phyloP scores from a whole-genome alignment of 1,284 basidiomycete genomes.

The Ustilago hordei region DNA sequence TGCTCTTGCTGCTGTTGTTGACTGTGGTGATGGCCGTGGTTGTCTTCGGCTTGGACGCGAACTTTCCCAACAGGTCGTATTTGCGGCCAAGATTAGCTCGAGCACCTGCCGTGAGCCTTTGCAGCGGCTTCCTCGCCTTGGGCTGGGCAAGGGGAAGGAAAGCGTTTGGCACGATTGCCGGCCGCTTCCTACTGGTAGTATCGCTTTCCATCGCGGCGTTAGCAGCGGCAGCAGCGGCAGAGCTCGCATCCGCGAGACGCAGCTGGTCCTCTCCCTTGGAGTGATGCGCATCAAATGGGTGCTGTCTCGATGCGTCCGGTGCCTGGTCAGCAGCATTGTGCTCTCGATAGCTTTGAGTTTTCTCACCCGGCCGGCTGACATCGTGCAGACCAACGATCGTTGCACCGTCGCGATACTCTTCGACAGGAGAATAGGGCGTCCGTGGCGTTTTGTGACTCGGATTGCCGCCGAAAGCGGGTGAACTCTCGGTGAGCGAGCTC shows the following conservation, averaged over 20 bases:
- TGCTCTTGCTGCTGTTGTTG: slow-evolving; percentile 4
- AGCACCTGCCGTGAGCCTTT: slow-evolving; percentile 24
- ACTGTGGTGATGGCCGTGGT: slow-evolving; percentile 7
- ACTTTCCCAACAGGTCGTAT: slow-evolving; percentile 49
- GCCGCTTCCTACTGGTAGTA: slow-evolving; percentile 24
- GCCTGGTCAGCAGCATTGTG: slow-evolving; percentile 7
- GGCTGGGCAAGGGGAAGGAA: slow-evolving; percentile 35
- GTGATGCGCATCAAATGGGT: slow-evolving; percentile 1
- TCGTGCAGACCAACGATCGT: slow-evolving; percentile 40
- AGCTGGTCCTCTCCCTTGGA: slow-evolving; percentile 19
- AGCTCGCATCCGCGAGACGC: slow-evolving; percentile 34
- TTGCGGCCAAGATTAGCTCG: slow-evolving; percentile 35
- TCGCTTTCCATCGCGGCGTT: slow-evolving; percentile 36
- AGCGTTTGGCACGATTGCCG: slow-evolving; percentile 42
- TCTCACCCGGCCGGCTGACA: slow-evolving; percentile 6
- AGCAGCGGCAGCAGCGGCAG: slow-evolving; percentile 33
- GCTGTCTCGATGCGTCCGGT: slow-evolving; percentile 4
- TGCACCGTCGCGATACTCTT: slow-evolving; percentile 50
- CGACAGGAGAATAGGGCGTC: slow-evolving; percentile 59
- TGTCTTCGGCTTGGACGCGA: slow-evolving; percentile 34
- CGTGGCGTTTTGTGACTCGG: slow-evolving; percentile 55
- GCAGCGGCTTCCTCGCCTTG: slow-evolving; percentile 33
- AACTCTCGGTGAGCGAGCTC: slow-evolving; percentile 59
- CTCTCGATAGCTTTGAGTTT: slow-evolving; percentile 15
- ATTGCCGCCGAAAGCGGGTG: slow-evolving; percentile 58